Conservation (phyloP, 805 yeast genomes). For the Saccharomycopsis lassenensis region DNA sequence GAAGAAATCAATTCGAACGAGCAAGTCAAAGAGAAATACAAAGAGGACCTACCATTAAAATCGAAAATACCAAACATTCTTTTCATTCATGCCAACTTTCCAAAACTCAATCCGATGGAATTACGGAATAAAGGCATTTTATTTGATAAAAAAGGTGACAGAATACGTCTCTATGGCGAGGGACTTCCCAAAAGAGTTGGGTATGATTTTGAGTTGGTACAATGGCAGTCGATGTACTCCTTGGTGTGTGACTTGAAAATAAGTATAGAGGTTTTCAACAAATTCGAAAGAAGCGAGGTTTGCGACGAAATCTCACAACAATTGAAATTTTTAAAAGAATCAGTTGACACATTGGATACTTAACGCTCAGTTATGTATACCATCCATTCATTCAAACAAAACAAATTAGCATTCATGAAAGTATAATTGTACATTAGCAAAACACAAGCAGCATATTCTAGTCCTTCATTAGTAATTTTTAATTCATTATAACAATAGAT, state of each 20-base stretch:
- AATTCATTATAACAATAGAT: too few relatives aligned
- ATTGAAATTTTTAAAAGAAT: conserved; percentile 29
- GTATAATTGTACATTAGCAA: background rate
- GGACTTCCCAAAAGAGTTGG: conserved; percentile 42
- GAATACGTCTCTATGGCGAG: conserved; percentile 49
- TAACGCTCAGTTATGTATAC: background rate
- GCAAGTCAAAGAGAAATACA: conserved; percentile 14
- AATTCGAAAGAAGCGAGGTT: conserved; percentile 30
- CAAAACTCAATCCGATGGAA: conserved; percentile 53
- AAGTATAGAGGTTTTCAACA: conserved; percentile 33
- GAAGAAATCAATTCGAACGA: conserved; percentile 8
- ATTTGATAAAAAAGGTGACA: conserved; percentile 31
- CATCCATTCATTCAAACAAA: background rate
- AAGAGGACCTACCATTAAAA: conserved; percentile 17
- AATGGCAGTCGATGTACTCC: conserved; percentile 47
- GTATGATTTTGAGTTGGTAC: conserved; percentile 46
- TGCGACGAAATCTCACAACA: conserved; percentile 43
- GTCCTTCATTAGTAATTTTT: too few relatives aligned
- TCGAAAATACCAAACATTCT: conserved; percentile 26
- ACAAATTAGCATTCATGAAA: background rate
- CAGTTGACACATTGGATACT: conserved; percentile 29
- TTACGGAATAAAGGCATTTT: conserved; percentile 33
- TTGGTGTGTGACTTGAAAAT: conserved; percentile 42
- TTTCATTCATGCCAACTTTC: conserved; percentile 58
- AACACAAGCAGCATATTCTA: too few relatives aligned